phyloP scores from a whole-genome alignment of 192 early-diverging fungal species.

The Gorgonomyces haynaldii region DNA sequence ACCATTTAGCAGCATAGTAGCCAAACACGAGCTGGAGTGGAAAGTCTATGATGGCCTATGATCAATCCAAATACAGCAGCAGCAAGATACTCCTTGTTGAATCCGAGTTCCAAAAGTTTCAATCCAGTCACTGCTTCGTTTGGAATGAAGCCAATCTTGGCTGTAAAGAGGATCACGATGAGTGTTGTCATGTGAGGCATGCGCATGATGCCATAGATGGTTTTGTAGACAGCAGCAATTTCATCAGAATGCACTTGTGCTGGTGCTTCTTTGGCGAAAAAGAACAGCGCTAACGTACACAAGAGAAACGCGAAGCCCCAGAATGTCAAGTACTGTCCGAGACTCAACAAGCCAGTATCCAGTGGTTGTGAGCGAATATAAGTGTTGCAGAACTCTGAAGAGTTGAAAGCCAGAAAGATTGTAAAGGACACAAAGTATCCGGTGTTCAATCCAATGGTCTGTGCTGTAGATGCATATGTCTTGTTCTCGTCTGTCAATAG shows the following conservation, averaged over 20 bases:
- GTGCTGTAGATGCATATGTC: conserved; percentile 83
- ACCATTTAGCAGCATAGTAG: conserved; percentile 96
- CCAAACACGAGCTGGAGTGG: conserved; percentile 95
- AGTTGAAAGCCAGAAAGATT: conserved; percentile 93
- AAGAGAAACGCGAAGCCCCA: conserved; percentile 86
- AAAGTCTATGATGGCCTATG: conserved; percentile 76
- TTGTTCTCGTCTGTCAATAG: conserved; percentile 83
- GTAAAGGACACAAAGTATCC: conserved; percentile 96
- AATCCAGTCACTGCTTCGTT: conserved; percentile 91
- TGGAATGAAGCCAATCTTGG: conserved; percentile 91
- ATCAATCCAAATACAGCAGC: conserved; percentile 39
- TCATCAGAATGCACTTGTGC: conserved; percentile 19
- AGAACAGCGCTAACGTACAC: conserved; percentile 71
- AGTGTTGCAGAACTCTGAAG: conserved; percentile 85
- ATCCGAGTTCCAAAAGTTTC: conserved; percentile 88
- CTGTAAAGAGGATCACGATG: conserved; percentile 65
- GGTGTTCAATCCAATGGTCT: conserved; percentile 92
- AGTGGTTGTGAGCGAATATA: conserved; percentile 59
- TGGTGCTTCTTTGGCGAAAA: conserved; percentile 60
- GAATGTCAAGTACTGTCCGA: conserved; percentile 82
- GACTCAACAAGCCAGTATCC: conserved; percentile 59
- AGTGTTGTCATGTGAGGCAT: conserved; percentile 81
- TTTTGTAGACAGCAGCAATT: conserved; percentile 50
- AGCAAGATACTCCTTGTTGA: conserved; percentile 91
- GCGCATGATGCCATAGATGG: conserved; percentile 80